Percentiles rank a stretch among this genome's conserved stretches.
Evolutionary conservation across 2,329 filamentous ascomycete genomes (phyloP).

Genomic region (Neophaeococcomyces aloes): DNA sequence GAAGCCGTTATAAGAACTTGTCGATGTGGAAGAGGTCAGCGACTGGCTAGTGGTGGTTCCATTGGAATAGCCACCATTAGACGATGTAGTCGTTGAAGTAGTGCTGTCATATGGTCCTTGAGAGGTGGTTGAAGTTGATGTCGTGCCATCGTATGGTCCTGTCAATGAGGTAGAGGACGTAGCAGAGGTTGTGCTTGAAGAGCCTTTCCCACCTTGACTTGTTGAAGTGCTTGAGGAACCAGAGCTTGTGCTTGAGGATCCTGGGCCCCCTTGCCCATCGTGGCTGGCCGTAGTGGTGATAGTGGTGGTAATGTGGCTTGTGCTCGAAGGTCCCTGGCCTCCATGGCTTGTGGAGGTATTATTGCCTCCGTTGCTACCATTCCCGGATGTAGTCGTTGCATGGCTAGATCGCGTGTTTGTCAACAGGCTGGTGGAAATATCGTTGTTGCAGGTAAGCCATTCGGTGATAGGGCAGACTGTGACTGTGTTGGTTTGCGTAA

Average conservation of each 20-base stretch:
- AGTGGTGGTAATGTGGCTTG: constrained; percentile 4
- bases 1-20: too few species aligned
- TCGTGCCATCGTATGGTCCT: too few species aligned
- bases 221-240: constrained; percentile 6
- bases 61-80: too few species aligned
- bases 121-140: too few species aligned
- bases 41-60: too few species aligned
- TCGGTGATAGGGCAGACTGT: constrained; percentile 19
- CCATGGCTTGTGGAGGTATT: constrained; percentile 1
- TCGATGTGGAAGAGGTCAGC: too few species aligned
- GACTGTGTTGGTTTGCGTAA: constrained; percentile 14
- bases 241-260: constrained; percentile 1
- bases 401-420: background rate
- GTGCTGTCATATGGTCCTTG: too few species aligned
- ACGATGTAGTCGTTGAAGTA: too few species aligned
- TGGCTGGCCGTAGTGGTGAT: too few species aligned
- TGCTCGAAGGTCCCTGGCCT: background rate
- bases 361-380: background rate
- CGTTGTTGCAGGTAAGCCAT: constrained; percentile 12
- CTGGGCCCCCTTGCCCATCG: background rate
- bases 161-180: background rate
- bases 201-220: background rate
- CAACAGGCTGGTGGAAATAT: background rate
- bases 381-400: background rate
- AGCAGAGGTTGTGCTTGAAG: constrained; percentile 2